Conservation (phyloP, 805 yeast species). For the Yamadazyma phyllophila region DNA sequence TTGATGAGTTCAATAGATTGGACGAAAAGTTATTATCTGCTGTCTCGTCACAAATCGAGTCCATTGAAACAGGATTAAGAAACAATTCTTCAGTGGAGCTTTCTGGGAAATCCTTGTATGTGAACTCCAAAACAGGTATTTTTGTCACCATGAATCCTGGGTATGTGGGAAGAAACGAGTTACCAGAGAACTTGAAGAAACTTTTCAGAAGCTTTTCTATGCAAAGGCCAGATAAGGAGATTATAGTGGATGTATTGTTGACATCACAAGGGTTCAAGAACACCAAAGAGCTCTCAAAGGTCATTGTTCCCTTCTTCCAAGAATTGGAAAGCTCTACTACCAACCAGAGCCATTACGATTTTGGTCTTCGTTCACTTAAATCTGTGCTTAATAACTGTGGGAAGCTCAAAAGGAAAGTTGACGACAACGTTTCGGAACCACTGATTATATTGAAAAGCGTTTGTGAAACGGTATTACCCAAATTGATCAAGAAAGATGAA, state of each 20-base stretch:
- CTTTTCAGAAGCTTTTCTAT: conserved; percentile 75
- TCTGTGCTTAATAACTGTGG: conserved; percentile 63
- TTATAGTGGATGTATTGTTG: conserved; percentile 71
- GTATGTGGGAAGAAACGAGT: conserved; percentile 74
- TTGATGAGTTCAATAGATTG: conserved; percentile 89
- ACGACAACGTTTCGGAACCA: conserved; percentile 18
- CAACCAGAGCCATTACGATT: conserved; percentile 76
- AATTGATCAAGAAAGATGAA: conserved; percentile 56
- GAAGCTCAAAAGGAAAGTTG: conserved; percentile 27
- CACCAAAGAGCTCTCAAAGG: conserved; percentile 44
- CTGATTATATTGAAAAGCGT: conserved; percentile 50
- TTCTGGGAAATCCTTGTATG: conserved; percentile 37
- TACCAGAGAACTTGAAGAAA: conserved; percentile 84
- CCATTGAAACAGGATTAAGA: conserved; percentile 56
- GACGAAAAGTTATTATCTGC: conserved; percentile 74
- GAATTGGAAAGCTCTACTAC: conserved; percentile 43
- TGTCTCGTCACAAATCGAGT: conserved; percentile 75
- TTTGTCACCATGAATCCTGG: conserved; percentile 92
- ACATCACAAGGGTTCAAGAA: conserved; percentile 65
- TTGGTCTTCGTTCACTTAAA: conserved; percentile 83
- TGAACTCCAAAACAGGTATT: conserved; percentile 58
- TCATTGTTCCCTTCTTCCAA: conserved; percentile 55
- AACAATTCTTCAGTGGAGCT: conserved; percentile 33
- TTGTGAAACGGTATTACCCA: conserved; percentile 64
- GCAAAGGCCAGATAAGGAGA: conserved; percentile 63